Evolutionary conservation across 108 stramenopile genomes (phyloP).

Genomic region (Pseudonitzschia multistriata): DNA sequence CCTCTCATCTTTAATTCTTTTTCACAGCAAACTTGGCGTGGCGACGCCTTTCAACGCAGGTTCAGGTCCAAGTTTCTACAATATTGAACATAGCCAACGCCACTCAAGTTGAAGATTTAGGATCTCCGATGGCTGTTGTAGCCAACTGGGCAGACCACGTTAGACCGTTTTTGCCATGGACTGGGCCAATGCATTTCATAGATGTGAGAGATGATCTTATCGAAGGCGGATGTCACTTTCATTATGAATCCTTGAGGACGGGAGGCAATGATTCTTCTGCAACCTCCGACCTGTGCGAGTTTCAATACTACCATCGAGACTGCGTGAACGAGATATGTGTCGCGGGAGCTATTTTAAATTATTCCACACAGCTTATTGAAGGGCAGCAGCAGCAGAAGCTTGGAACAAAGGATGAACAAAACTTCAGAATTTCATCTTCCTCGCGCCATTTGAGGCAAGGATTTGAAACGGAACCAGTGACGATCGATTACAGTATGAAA

Average conservation of each 20-base stretch:
- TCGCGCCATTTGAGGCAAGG: constrained; percentile 1
- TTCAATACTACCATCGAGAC: constrained; percentile 49
- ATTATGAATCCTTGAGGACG: neutral
- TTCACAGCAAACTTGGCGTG: constrained; percentile 60
- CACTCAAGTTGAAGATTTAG: constrained; percentile 3
- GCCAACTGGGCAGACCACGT: constrained; percentile 71
- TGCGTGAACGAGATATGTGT: constrained; percentile 52
- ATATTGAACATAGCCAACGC: constrained; percentile 16
- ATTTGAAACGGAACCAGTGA: neutral
- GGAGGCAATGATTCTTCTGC: neutral
- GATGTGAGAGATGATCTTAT: constrained; percentile 54
- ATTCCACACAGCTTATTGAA: constrained; percentile 39
- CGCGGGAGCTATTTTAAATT: constrained; percentile 56
- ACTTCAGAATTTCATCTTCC: neutral
- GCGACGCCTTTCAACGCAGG: constrained; percentile 26
- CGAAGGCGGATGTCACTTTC: constrained; percentile 37
- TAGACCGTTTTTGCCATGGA: constrained; percentile 44
- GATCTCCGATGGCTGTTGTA: constrained; percentile 47
- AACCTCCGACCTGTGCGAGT: constrained; percentile 23
- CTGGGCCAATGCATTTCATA: constrained; percentile 51
- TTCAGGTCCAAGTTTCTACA: constrained; percentile 11
- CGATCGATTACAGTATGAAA: neutral
- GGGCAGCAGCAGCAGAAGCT: too few species aligned
- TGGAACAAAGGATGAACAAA: neutral
- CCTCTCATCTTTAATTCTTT: neutral